Conservation (phyloP, 2,329 filamentous ascomycete species). For the Penicillium digitatum region DNA sequence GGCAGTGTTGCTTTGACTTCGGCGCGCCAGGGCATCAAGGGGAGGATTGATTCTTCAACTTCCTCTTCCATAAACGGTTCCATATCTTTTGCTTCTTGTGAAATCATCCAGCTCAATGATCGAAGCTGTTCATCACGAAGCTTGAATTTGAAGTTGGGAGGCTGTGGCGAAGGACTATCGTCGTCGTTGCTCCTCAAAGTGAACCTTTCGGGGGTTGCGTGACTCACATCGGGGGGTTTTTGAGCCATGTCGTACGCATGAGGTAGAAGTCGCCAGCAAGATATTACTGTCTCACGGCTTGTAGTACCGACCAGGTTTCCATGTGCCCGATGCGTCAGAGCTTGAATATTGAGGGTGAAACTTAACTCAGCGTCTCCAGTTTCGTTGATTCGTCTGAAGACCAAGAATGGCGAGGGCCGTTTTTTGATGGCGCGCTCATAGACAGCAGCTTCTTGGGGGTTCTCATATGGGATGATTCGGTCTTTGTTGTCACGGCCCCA, state of each 20-base stretch:
- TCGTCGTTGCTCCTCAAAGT: constrained; percentile 43
- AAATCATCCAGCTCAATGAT: constrained; percentile 58
- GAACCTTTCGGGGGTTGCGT: constrained; percentile 39
- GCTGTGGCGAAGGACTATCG: constrained; percentile 32
- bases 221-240: constrained; percentile 28
- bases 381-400: constrained; percentile 34
- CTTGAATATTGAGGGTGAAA: constrained; percentile 38
- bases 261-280: constrained; percentile 48
- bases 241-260: constrained; percentile 39
- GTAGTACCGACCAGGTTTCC: constrained; percentile 23
- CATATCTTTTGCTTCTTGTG: constrained; percentile 47
- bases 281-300: constrained; percentile 20
- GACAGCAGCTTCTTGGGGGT: constrained; percentile 47
- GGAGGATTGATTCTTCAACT: constrained; percentile 53
- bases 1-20: constrained; percentile 47
- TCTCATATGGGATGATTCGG: constrained; percentile 47
- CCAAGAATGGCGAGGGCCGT: constrained; percentile 43
- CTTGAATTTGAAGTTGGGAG: constrained; percentile 33
- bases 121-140: constrained; percentile 53
- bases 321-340: constrained; percentile 36
- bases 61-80: constrained; percentile 51
- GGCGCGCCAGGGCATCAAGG: constrained; percentile 53
- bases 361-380: constrained; percentile 36
- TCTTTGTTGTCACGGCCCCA: constrained; percentile 33
- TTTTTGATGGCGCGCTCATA: constrained; percentile 52